Percentiles rank a stretch among this genome's conserved stretches.
phyloP scores from a whole-genome alignment of 2,329 filamentous ascomycete genomes.

The Penicillium polonicum region DNA sequence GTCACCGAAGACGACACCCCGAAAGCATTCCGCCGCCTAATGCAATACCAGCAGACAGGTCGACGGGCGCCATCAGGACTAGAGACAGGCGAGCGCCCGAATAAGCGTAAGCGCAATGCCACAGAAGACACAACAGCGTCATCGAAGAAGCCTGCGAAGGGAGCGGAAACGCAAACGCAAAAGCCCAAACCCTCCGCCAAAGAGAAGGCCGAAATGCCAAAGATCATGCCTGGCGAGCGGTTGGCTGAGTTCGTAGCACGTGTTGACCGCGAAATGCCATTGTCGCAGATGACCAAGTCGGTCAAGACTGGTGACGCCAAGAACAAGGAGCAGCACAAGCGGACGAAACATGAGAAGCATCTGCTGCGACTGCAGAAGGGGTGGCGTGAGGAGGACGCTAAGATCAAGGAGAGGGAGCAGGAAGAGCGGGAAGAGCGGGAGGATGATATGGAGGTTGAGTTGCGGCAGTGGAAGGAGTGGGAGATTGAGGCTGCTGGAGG shows the following conservation, averaged over 20 bases:
- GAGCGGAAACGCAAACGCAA: constrained; percentile 1
- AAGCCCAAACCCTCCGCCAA: constrained; percentile 11
- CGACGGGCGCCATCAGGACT: constrained; percentile 61
- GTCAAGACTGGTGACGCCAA: constrained; percentile 31
- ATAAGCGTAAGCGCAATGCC: constrained; percentile 50
- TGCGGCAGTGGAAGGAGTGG: constrained; percentile 64
- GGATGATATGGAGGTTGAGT: constrained; percentile 61
- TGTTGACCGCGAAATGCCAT: constrained; percentile 79
- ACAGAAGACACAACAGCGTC: constrained; percentile 13
- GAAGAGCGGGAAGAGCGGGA: constrained; percentile 70
- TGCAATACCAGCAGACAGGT: constrained; percentile 66
- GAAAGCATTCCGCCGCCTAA: constrained; percentile 79
- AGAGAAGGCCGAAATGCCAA: constrained; percentile 48
- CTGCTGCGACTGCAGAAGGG: constrained; percentile 61
- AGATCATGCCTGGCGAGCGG: constrained; percentile 79
- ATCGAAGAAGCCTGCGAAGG: constrained; percentile 15
- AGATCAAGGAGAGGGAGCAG: constrained; percentile 69
- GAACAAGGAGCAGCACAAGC: constrained; percentile 53
- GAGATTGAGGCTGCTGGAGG: constrained; percentile 55
- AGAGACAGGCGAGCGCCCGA: constrained; percentile 54
- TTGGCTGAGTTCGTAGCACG: constrained; percentile 77
- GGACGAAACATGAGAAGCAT: constrained; percentile 80
- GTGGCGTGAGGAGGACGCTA: constrained; percentile 57
- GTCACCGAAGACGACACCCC: constrained; percentile 71
- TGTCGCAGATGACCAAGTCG: constrained; percentile 67